Percentiles rank a stretch among this genome's conserved stretches.
phyloP scores from a whole-genome alignment of 805 yeast genomes.

The Yarrowia sp. region DNA sequence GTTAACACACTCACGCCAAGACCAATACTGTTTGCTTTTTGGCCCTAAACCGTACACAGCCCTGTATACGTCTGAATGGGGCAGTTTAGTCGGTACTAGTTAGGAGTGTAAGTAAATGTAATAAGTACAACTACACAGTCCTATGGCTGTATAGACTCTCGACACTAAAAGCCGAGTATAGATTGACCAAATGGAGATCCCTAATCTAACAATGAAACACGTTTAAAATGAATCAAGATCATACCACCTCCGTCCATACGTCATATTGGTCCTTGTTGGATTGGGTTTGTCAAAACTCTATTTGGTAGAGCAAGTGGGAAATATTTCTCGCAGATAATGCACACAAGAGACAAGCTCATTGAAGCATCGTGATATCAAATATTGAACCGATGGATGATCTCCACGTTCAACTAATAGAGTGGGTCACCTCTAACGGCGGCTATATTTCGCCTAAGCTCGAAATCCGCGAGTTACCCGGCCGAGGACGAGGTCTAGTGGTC shows the following conservation, averaged over 20 bases:
- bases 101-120: too few species aligned
- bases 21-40: too few species aligned
- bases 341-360: neutral
- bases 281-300: neutral
- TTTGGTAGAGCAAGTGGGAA: neutral
- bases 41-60: too few species aligned
- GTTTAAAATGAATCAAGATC: neutral
- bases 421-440: constrained; percentile 23
- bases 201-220: neutral
- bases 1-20: too few species aligned
- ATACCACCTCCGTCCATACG: neutral
- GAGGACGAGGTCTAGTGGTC: constrained; percentile 24
- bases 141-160: too few species aligned
- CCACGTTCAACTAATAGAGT: constrained; percentile 15
- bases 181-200: neutral
- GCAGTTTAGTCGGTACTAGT: too few species aligned
- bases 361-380: neutral
- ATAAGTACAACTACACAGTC: too few species aligned
- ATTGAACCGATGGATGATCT: neutral
- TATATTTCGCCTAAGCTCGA: constrained; percentile 14
- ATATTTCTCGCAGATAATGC: constrained; percentile 22
- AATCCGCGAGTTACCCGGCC: constrained; percentile 9
- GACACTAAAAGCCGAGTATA: too few species aligned
- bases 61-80: too few species aligned
- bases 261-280: neutral